Evolutionary conservation across 805 yeast genomes (phyloP).

Genomic region (Suhomyces sp.): DNA sequence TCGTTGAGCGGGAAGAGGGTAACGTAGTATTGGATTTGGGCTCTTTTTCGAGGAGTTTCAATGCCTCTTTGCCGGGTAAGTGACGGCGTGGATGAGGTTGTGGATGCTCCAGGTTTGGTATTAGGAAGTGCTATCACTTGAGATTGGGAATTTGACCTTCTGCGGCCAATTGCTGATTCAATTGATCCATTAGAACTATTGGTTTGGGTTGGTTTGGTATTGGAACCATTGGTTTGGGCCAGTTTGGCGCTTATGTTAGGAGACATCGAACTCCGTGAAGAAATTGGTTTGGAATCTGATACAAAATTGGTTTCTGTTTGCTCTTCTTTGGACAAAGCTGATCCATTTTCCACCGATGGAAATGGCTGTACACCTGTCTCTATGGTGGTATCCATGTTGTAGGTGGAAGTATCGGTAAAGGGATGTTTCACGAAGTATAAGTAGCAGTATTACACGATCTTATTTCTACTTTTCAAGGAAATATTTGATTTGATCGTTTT

Average conservation of each 20-base stretch:
- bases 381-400: neutral
- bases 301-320: neutral
- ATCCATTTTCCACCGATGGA: constrained; percentile 3
- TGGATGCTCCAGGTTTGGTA: constrained; percentile 10
- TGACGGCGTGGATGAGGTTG: constrained; percentile 7
- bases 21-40: constrained; percentile 51
- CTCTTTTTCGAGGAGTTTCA: constrained; percentile 21
- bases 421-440: neutral
- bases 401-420: neutral
- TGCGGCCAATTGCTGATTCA: constrained; percentile 13
- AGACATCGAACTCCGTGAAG: neutral
- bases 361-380: constrained; percentile 9
- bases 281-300: neutral
- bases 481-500: neutral
- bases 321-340: neutral
- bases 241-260: neutral
- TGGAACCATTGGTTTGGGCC: neutral
- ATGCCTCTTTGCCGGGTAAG: constrained; percentile 6
- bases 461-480: neutral
- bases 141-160: constrained; percentile 42
- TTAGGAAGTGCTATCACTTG: constrained; percentile 32
- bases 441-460: neutral
- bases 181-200: constrained; percentile 1
- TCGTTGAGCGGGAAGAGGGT: constrained; percentile 74
- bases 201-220: neutral